Evolutionary conservation across 192 early-diverging fungal species (phyloP), one percentile per base, ranked within the genome.

Genomic region (Coemansia sp.): DNA sequence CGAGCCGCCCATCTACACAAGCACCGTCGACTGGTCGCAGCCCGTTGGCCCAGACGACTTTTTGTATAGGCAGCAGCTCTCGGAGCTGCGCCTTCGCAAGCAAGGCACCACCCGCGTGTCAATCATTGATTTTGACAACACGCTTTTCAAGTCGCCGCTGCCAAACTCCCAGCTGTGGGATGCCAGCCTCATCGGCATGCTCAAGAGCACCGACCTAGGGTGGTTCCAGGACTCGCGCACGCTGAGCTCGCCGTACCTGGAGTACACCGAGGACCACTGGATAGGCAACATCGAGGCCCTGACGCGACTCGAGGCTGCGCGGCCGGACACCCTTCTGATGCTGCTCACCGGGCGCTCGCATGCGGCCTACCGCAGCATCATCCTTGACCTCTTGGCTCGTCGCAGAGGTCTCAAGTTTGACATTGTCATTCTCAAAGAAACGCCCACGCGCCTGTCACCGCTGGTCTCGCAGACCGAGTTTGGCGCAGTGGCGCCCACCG

Each of bases 51-150:
- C 70, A 8, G 35, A 62, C 0, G 77, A 80, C 60, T 80, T 74
- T 65, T 46, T 80, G 32, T 80, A 80, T 18, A 54, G 77, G n/a
- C 64, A 57, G 27, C 72, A 80, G 60, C 71, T 80, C 3, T 36
- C 68, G 6, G 30, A 64, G 53, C 59, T 80, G 50, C 68, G 77
- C 11, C 61, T 55, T 62, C 52, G 45, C 59, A 74, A 68, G 56
- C 32, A 55, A 3, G 62, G 59, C 2, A 66, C 68, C 50, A 69
- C 67, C 14, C 65, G 72, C 19, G 55, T 83, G 39, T 51, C 69
- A 3, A 75, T 88, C 20, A 85, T 88, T 61, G 86, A 88, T 64
- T 88, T 88, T 82, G 86, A 88, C 66, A 83, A 84, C 62, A 88
- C 86, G 13, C 69, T 88, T 51, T 88, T 85, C 67, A 74, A 75